Percentiles rank a stretch among this genome's conserved stretches.
Conservation (phyloP, 495 filamentous ascomycete genomes). For the Halenospora varia region DNA sequence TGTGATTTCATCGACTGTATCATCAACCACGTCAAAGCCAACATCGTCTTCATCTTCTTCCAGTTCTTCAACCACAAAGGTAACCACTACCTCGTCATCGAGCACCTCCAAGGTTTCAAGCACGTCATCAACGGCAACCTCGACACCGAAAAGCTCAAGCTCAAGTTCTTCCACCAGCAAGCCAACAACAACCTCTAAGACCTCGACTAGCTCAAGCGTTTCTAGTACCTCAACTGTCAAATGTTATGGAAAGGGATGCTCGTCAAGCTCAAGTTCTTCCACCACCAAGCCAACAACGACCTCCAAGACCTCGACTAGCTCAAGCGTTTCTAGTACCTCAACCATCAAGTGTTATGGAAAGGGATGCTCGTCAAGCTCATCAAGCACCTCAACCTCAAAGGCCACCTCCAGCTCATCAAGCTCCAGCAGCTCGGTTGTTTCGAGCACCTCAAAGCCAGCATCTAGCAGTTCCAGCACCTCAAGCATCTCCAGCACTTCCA, state of each 20-base stretch:
- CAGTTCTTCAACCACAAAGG: conserved; percentile 18
- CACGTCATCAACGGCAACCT: conserved; percentile 3
- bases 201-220: conserved; percentile 2
- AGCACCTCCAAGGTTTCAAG: too few species aligned
- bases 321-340: conserved; percentile 5
- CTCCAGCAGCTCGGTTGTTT: conserved; percentile 1
- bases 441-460: conserved; percentile 1
- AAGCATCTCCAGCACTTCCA: background rate
- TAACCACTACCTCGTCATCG: background rate
- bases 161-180: conserved; percentile 10
- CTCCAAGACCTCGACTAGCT: background rate
- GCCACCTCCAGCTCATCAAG: background rate
- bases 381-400: conserved; percentile 1
- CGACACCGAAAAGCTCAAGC: too few species aligned
- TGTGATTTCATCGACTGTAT: conserved; percentile 17
- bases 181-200: background rate
- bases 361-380: background rate
- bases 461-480: conserved; percentile 1
- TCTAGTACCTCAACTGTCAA: too few species aligned
- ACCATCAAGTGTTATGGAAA: too few species aligned
- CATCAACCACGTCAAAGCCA: conserved; percentile 14
- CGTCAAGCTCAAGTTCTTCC: conserved; percentile 1
- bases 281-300: background rate
- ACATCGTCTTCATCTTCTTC: conserved; percentile 5
- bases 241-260: too few species aligned